Conservation (phyloP, 495 filamentous ascomycete species). For the Bathelium albidoporum region DNA sequence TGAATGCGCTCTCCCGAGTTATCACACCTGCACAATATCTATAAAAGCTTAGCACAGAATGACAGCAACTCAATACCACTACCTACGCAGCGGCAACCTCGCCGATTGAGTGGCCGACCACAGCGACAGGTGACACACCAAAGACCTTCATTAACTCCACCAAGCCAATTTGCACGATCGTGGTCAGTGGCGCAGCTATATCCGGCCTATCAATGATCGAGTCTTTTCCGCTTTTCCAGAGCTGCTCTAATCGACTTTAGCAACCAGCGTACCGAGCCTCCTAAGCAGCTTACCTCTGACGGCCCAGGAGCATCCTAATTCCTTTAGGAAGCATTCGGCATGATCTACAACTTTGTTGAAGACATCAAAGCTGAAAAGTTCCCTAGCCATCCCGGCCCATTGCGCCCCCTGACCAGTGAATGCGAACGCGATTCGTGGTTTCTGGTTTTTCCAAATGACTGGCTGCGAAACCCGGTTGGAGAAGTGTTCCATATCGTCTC, state of each 20-base stretch:
- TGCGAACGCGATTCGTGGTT: slow-evolving; percentile 7
- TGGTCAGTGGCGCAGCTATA: slow-evolving; percentile 18
- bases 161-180: slow-evolving; percentile 18
- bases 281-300: too few species aligned
- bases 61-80: too few species aligned
- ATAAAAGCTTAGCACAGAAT: slow-evolving; percentile 32
- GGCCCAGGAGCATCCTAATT: not conserved
- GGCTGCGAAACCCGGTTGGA: not conserved
- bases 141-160: slow-evolving; percentile 21
- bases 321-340: not conserved
- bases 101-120: slow-evolving; percentile 52
- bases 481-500: not conserved
- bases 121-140: slow-evolving; percentile 28
- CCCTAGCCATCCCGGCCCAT: slow-evolving; percentile 31
- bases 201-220: slow-evolving; percentile 15
- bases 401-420: slow-evolving; percentile 43
- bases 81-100: slow-evolving; percentile 55
- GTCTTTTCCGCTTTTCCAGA: slow-evolving; percentile 12
- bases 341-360: not conserved
- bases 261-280: too few species aligned
- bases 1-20: not conserved
- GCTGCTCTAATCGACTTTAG: too few species aligned
- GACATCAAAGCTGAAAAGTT: not conserved
- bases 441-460: not conserved
- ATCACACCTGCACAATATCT: not conserved